Evolutionary conservation across 345 rosid genomes (phyloP).

Genomic region (Dipteronia dyeriana): DNA sequence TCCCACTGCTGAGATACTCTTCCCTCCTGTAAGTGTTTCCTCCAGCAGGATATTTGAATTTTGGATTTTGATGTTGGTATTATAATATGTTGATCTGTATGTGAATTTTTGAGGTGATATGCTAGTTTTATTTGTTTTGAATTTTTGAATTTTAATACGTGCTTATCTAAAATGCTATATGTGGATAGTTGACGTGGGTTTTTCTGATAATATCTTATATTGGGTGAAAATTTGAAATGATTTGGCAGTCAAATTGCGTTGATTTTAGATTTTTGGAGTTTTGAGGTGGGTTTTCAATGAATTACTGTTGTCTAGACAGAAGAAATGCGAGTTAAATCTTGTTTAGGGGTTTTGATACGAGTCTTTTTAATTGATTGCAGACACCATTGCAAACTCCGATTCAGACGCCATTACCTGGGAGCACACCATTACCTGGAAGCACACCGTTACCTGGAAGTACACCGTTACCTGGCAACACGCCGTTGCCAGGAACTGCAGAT

Average conservation of each 20-base stretch:
- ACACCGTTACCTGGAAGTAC: slow-evolving; percentile 75
- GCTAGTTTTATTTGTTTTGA: not conserved
- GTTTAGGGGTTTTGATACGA: slow-evolving; percentile 22
- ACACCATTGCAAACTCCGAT: slow-evolving; percentile 88
- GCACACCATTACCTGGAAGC: slow-evolving; percentile 47
- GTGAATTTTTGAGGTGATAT: slow-evolving; percentile 11
- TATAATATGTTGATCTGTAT: not conserved
- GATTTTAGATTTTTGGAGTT: not conserved
- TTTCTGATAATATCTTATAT: not conserved
- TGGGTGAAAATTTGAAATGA: not conserved
- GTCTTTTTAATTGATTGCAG: slow-evolving; percentile 37
- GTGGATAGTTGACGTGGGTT: not conserved
- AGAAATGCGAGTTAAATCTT: not conserved
- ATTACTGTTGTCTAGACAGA: not conserved
- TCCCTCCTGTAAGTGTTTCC: slow-evolving; percentile 70
- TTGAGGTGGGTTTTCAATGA: not conserved
- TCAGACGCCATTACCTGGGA: slow-evolving; percentile 75
- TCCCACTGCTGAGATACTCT: slow-evolving; percentile 94
- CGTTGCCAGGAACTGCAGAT: slow-evolving; percentile 58
- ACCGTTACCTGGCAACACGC: slow-evolving; percentile 58
- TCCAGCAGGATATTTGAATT: not conserved
- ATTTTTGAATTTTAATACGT: slow-evolving; percentile 22
- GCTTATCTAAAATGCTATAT: not conserved
- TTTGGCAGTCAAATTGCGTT: not conserved
- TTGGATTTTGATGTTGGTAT: not conserved